Conservation (phyloP, 2,329 filamentous ascomycete genomes). For the Gyromitra esculenta region DNA sequence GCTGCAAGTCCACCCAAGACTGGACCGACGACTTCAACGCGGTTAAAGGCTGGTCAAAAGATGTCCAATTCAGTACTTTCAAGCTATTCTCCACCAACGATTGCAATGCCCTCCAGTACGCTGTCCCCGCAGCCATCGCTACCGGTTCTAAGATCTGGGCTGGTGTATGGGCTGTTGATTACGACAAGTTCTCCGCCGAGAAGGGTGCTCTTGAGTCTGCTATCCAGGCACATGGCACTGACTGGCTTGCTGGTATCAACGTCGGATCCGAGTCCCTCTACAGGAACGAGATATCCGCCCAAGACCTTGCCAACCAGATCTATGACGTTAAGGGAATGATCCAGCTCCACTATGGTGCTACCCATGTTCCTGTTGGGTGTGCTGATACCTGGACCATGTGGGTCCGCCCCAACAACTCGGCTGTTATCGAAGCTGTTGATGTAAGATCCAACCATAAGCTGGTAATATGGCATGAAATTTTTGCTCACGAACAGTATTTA, state of each 20-base stretch:
- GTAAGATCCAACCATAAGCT: slow-evolving; percentile 24
- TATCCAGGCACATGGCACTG: slow-evolving; percentile 65
- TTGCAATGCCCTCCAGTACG: slow-evolving; percentile 64
- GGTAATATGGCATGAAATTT: slow-evolving; percentile 4
- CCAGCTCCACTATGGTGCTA: slow-evolving; percentile 61
- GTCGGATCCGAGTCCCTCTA: slow-evolving; percentile 76
- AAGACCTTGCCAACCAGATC: slow-evolving; percentile 62
- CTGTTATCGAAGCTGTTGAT: slow-evolving; percentile 71
- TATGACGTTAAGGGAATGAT: slow-evolving; percentile 67
- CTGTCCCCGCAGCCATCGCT: slow-evolving; percentile 68
- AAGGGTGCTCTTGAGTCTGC: slow-evolving; percentile 70
- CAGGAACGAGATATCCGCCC: slow-evolving; percentile 64
- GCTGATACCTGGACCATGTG: slow-evolving; percentile 75
- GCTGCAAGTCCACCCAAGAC: slow-evolving; percentile 61
- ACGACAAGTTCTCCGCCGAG: slow-evolving; percentile 66
- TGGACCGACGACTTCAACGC: slow-evolving; percentile 60
- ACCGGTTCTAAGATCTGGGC: slow-evolving; percentile 71
- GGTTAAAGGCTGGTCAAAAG: slow-evolving; percentile 58
- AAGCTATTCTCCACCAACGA: slow-evolving; percentile 73
- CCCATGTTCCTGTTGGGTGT: slow-evolving; percentile 69
- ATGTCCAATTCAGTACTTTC: slow-evolving; percentile 68
- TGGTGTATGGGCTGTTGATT: slow-evolving; percentile 71
- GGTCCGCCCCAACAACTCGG: slow-evolving; percentile 69
- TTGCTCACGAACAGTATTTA: slow-evolving; percentile 36
- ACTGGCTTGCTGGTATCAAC: slow-evolving; percentile 65